These are phyloP conservation scores for Xylaria sp. DNA, from an alignment of 2,329 filamentous ascomycete species.

Conservation along the genomic window DNA sequence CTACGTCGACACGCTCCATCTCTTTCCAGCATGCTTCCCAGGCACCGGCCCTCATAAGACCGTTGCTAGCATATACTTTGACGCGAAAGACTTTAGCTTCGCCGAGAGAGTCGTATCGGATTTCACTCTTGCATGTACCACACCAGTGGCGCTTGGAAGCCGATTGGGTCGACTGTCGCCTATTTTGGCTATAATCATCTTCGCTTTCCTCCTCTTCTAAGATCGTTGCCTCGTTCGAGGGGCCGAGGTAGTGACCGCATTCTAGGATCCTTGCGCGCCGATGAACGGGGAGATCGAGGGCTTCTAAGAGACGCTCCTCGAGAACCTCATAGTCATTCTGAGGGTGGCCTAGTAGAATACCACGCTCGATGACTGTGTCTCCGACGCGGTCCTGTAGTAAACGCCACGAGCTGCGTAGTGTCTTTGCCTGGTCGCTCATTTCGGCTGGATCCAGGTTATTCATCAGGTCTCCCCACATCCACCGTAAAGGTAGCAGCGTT, in stretches of 20 bases:
- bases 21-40: conserved; percentile 96
- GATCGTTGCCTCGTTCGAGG: conserved; percentile 61
- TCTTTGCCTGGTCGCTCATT: conserved; percentile 57
- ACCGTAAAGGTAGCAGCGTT: conserved; percentile 76
- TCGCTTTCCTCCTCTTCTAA: conserved; percentile 60
- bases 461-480: conserved; percentile 70
- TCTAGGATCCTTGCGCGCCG: conserved; percentile 76
- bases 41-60: conserved; percentile 88
- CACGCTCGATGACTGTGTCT: conserved; percentile 78
- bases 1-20: conserved; percentile 98
- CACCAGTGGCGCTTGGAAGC: conserved; percentile 65
- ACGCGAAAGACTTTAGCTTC: conserved; percentile 74
- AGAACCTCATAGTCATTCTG: conserved; percentile 83
- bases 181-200: conserved; percentile 56
- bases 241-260: conserved; percentile 79
- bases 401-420: conserved; percentile 71
- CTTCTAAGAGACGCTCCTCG: conserved; percentile 80
- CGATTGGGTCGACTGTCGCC: conserved; percentile 40
- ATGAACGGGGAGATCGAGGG: conserved; percentile 74
- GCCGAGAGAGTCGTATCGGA: conserved; percentile 65
- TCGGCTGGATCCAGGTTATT: conserved; percentile 53
- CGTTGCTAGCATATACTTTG: conserved; percentile 94
- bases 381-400: conserved; percentile 76
- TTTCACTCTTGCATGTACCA: conserved; percentile 65
- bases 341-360: conserved; percentile 80